Conservation (phyloP, 441 rosid genomes). For the Mallotus japonicus region DNA sequence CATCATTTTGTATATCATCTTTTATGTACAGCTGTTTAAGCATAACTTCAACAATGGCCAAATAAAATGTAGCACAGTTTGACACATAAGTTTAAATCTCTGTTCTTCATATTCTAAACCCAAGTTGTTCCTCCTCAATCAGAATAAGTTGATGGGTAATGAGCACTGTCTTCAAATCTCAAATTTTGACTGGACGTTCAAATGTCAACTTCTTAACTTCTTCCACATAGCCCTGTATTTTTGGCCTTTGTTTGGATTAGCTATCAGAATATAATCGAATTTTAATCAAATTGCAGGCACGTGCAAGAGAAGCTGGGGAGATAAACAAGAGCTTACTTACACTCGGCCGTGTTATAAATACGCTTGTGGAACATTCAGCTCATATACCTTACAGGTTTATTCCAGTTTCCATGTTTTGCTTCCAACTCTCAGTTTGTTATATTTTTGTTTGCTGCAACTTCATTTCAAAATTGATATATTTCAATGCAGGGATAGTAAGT, state of each 20-base stretch:
- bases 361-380: conserved; percentile 92
- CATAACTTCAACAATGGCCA: no score
- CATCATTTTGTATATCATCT: no score
- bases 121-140: no score
- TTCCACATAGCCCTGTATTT: background rate
- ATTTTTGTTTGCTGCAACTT: background rate
- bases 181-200: no score
- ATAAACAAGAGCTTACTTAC: conserved; percentile 96
- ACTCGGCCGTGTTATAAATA: conserved; percentile 90
- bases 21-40: no score
- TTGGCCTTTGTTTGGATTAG: conserved; percentile 1
- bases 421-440: background rate
- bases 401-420: no score
- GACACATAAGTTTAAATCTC: no score
- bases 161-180: no score
- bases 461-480: background rate
- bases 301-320: conserved; percentile 98
- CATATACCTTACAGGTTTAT: conserved; percentile 76
- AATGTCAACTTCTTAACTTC: background rate
- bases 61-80: no score
- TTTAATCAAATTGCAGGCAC: conserved; percentile 46
- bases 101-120: no score
- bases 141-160: no score
- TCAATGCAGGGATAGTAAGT: conserved; percentile 81
- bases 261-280: conserved; percentile 9